Conservation (phyloP, 164 flowering plant genomes). For the Stephania yunnanensis region DNA sequence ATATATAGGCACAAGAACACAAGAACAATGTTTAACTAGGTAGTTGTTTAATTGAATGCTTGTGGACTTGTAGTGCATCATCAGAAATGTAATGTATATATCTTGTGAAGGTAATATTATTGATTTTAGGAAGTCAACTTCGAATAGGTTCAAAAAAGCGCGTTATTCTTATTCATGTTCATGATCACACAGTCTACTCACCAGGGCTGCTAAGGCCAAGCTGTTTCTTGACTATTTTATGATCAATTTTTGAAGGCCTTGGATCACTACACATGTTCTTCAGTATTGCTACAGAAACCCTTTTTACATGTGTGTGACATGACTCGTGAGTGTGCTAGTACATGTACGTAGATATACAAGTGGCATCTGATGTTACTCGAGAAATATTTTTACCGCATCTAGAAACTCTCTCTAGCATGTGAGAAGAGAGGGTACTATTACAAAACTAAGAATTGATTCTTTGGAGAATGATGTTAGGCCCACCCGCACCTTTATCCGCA, state of each 20-base stretch:
- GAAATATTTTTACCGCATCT: no score
- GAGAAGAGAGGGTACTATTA: no score
- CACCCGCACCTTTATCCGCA: no score
- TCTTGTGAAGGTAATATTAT: neutral
- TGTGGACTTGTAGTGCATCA: neutral
- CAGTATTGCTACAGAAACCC: no score
- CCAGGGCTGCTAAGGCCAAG: neutral
- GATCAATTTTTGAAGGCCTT: neutral
- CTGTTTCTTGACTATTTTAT: neutral
- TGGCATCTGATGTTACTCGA: no score
- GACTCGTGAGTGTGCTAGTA: no score
- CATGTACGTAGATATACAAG: no score
- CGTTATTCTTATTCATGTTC: neutral
- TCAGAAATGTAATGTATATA: neutral
- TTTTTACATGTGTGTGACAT: no score
- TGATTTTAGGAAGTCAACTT: constrained; percentile 1
- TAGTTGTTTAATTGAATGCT: neutral
- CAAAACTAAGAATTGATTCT: no score
- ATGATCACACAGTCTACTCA: neutral
- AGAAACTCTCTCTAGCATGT: no score
- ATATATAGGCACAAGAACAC: neutral
- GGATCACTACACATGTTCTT: no score
- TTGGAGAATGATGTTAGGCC: no score
- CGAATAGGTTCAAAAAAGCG: neutral
- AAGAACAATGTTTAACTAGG: neutral